Conservation (phyloP, 176 grass and related monocot species). For the Zea mays region DNA sequence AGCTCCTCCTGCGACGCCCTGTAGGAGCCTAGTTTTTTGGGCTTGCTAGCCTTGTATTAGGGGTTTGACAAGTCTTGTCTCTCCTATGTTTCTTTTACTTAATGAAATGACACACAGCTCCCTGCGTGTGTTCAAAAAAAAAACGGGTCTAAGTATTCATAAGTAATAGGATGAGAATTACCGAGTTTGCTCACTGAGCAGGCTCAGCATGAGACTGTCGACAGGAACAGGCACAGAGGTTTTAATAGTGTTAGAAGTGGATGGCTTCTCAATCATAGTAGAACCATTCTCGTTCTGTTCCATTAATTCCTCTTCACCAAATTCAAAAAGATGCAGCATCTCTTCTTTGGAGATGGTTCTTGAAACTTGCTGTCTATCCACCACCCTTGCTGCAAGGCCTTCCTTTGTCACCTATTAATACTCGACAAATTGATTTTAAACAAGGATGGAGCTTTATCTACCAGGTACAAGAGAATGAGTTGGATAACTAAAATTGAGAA, state of each 20-base stretch:
- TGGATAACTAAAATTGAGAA: conserved; percentile 11
- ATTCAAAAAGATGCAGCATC: conserved; percentile 92
- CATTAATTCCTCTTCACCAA: conserved; percentile 84
- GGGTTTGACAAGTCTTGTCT: too few species aligned
- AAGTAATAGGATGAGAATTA: conserved; percentile 46
- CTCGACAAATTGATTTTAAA: conserved; percentile 25
- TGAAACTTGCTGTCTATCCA: conserved; percentile 91
- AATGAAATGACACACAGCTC: too few species aligned
- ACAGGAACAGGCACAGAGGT: conserved; percentile 41
- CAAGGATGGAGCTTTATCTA: conserved; percentile 27
- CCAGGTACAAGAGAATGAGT: conserved; percentile 2
- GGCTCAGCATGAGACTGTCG: conserved; percentile 76
- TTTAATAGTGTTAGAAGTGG: conserved; percentile 28
- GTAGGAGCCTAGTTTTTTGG: too few species aligned
- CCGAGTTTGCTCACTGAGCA: conserved; percentile 68
- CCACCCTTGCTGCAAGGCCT: conserved; percentile 96
- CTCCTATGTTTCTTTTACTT: too few species aligned
- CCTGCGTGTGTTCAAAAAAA: too few species aligned
- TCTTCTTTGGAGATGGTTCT: conserved; percentile 99
- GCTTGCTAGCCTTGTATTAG: too few species aligned
- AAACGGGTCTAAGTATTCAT: not conserved
- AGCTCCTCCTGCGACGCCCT: too few species aligned
- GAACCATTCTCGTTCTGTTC: conserved; percentile 46
- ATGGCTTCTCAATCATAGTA: conserved; percentile 37
- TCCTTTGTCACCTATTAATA: conserved; percentile 90